Conservation (phyloP, 306 rosid species). For the Medicago ruthenica region DNA sequence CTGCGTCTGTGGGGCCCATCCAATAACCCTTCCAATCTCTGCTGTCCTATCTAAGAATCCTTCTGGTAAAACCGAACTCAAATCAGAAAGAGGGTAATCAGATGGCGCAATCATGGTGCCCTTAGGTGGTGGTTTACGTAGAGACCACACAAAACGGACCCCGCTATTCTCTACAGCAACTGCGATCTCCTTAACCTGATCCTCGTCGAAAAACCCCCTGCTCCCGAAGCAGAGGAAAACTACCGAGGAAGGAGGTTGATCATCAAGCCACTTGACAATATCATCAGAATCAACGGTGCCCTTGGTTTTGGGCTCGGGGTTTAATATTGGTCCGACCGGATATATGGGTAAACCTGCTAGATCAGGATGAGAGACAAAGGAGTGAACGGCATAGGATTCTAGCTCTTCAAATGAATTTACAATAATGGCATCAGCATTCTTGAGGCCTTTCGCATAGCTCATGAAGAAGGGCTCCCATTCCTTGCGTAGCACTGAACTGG, state of each 20-base stretch:
- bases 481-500: neutral
- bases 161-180: conserved; percentile 35
- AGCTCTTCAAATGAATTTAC: neutral
- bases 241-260: neutral
- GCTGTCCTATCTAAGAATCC: conserved; percentile 60
- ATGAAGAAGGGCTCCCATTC: neutral
- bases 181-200: conserved; percentile 27
- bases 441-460: neutral
- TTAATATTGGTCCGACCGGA: neutral
- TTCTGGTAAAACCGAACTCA: conserved; percentile 28
- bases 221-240: neutral
- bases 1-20: conserved; percentile 62
- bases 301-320: neutral
- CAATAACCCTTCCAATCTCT: conserved; percentile 45
- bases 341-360: neutral
- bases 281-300: neutral
- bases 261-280: neutral
- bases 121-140: conserved; percentile 44
- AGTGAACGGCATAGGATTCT: neutral
- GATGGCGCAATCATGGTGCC: neutral
- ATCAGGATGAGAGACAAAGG: neutral
- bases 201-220: neutral
- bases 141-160: conserved; percentile 43
- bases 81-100: neutral
- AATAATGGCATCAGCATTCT: neutral